Evolutionary conservation across 805 yeast genomes (phyloP).

Genomic region (Ogataea degrootiae): DNA sequence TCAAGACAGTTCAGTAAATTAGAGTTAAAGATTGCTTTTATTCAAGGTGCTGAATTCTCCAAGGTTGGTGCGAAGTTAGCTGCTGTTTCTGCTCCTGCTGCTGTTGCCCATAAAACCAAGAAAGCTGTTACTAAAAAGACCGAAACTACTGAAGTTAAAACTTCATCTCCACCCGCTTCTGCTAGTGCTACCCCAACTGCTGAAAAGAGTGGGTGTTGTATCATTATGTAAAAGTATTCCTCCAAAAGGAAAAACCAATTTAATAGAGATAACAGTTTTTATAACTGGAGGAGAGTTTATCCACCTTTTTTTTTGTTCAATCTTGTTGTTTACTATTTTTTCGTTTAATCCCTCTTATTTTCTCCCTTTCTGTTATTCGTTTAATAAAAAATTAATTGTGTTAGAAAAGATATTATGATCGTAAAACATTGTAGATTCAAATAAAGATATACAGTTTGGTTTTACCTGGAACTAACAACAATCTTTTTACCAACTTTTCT

Average conservation of each 20-base stretch:
- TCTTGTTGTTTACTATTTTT: no score
- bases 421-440: no score
- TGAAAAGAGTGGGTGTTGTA: constrained; percentile 29
- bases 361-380: no score
- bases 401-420: no score
- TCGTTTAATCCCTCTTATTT: no score
- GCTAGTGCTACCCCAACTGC: constrained; percentile 4
- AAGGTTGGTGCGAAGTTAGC: constrained; percentile 34
- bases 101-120: constrained; percentile 2
- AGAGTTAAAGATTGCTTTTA: constrained; percentile 58
- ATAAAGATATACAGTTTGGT: not conserved
- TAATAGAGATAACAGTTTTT: not conserved
- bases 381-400: no score
- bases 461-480: constrained; percentile 13
- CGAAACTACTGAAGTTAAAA: constrained; percentile 6
- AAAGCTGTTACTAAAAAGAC: constrained; percentile 3
- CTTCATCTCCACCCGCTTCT: constrained; percentile 7
- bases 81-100: constrained; percentile 7
- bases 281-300: no score
- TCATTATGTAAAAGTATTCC: constrained; percentile 23
- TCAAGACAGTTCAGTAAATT: constrained; percentile 59
- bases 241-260: not conserved
- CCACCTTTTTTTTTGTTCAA: no score
- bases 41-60: constrained; percentile 66
- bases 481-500: constrained; percentile 39